These are phyloP conservation scores for Aspergillus hortae DNA, from an alignment of 2,329 filamentous ascomycete genomes.

Conservation along the genomic window DNA sequence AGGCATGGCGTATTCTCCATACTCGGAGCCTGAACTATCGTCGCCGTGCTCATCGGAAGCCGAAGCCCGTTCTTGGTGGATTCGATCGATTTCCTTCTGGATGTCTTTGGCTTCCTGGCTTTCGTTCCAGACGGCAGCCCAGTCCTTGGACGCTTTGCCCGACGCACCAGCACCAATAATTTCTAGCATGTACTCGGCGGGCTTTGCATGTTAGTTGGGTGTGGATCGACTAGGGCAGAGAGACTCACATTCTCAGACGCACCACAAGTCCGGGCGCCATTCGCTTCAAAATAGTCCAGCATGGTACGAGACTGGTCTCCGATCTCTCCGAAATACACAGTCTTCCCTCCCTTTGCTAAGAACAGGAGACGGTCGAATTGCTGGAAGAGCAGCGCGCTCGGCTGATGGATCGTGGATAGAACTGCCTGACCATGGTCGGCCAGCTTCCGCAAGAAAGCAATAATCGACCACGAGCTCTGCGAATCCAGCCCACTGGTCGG, in stretches of 20 bases:
- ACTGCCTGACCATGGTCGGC: slow-evolving; percentile 84
- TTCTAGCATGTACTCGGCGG: slow-evolving; percentile 69
- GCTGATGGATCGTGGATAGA: slow-evolving; percentile 91
- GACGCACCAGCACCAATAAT: slow-evolving; percentile 58
- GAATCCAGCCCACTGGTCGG: slow-evolving; percentile 87
- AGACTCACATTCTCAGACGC: slow-evolving; percentile 54
- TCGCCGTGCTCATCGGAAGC: slow-evolving; percentile 37
- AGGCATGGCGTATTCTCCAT: slow-evolving; percentile 80
- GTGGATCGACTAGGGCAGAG: not conserved
- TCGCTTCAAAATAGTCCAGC: slow-evolving; percentile 59
- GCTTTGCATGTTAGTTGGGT: slow-evolving; percentile 28
- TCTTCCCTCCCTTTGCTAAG: slow-evolving; percentile 60
- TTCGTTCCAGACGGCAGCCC: slow-evolving; percentile 59
- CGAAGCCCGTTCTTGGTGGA: slow-evolving; percentile 49
- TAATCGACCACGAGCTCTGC: slow-evolving; percentile 86
- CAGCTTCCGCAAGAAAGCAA: slow-evolving; percentile 80
- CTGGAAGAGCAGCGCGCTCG: slow-evolving; percentile 88
- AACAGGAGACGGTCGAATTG: slow-evolving; percentile 66
- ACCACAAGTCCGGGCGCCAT: slow-evolving; percentile 59
- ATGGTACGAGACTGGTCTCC: slow-evolving; percentile 56
- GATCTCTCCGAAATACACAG: slow-evolving; percentile 65
- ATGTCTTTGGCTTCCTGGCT: slow-evolving; percentile 55
- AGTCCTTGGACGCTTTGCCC: slow-evolving; percentile 64
- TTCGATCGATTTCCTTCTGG: slow-evolving; percentile 55
- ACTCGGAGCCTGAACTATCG: slow-evolving; percentile 60